Conservation (phyloP, 345 rosid genomes). For the Camelina laxa region DNA sequence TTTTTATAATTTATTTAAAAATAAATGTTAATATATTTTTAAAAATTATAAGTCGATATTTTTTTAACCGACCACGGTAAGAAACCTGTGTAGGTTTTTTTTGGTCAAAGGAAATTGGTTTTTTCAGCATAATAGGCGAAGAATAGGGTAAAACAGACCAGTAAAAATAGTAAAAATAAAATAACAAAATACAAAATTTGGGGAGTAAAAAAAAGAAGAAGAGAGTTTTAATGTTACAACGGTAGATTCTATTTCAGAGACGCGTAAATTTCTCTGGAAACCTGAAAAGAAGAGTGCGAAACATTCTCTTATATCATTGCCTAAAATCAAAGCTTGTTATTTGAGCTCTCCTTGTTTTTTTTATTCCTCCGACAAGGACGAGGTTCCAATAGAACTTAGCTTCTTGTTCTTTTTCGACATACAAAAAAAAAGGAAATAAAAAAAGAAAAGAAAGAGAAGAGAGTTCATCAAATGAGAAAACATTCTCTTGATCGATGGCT, state of each 20-base stretch:
- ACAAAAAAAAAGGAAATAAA: background rate
- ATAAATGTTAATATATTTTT: background rate
- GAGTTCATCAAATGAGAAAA: constrained; percentile 32
- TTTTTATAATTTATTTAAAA: constrained; percentile 21
- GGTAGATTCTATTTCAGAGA: constrained; percentile 42
- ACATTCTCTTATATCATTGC: constrained; percentile 43
- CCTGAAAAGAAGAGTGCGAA: constrained; percentile 26
- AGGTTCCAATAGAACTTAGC: constrained; percentile 41
- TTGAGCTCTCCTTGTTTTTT: constrained; percentile 46
- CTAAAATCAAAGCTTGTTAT: constrained; percentile 21
- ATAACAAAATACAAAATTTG: background rate
- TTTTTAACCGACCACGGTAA: background rate
- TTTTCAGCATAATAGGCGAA: constrained; percentile 22
- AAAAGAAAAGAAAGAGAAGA: background rate
- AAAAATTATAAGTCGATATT: background rate
- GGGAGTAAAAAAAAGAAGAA: background rate
- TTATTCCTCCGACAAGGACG: constrained; percentile 46
- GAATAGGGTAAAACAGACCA: constrained; percentile 11
- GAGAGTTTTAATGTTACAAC: constrained; percentile 32
- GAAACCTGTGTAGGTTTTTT: constrained; percentile 1
- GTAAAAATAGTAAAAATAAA: constrained; percentile 34
- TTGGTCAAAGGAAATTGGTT: no score
- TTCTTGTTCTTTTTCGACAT: constrained; percentile 37
- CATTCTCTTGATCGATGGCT: constrained; percentile 44
- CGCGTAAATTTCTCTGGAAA: constrained; percentile 43